phyloP scores from a whole-genome alignment of 768 basidiomycete genomes.

The Amanita phalloides region DNA sequence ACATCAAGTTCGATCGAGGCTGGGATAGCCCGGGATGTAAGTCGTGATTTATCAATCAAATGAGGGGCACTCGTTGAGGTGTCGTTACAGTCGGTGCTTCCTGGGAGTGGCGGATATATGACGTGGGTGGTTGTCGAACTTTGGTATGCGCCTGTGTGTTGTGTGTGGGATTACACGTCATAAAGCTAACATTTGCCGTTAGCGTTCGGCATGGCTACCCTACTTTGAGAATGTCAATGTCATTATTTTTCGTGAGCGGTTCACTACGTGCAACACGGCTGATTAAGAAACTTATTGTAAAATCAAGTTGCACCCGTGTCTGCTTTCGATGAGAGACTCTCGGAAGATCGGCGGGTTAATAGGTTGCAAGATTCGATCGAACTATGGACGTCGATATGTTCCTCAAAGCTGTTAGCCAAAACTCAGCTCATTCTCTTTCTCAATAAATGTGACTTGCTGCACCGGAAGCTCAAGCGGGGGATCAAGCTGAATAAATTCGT shows the following conservation, averaged over 20 bases:
- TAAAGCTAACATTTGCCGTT: not conserved
- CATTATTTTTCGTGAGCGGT: conserved; percentile 52
- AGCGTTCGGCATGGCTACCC: conserved; percentile 76
- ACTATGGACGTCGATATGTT: conserved; percentile 62
- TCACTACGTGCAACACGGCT: not conserved
- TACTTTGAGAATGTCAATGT: conserved; percentile 74
- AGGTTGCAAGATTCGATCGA: conserved; percentile 65
- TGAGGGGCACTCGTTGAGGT: not conserved
- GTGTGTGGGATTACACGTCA: not conserved
- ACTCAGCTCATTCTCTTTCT: conserved; percentile 55
- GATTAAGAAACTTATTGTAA: not conserved
- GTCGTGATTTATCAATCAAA: not conserved
- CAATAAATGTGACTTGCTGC: conserved; percentile 61
- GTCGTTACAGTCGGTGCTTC: conserved; percentile 18
- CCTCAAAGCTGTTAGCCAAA: conserved; percentile 47
- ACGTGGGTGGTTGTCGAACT: conserved; percentile 71
- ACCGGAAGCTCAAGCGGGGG: conserved; percentile 50
- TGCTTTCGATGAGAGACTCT: conserved; percentile 65
- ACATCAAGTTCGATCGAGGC: conserved; percentile 33
- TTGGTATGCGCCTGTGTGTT: conserved; percentile 26
- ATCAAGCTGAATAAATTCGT: conserved; percentile 46
- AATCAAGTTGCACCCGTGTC: conserved; percentile 60
- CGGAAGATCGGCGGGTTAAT: conserved; percentile 63
- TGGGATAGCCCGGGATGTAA: conserved; percentile 25
- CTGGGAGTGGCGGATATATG: conserved; percentile 65